Conservation (phyloP, 495 filamentous ascomycete genomes). For the Penicillium longicatenatum region DNA sequence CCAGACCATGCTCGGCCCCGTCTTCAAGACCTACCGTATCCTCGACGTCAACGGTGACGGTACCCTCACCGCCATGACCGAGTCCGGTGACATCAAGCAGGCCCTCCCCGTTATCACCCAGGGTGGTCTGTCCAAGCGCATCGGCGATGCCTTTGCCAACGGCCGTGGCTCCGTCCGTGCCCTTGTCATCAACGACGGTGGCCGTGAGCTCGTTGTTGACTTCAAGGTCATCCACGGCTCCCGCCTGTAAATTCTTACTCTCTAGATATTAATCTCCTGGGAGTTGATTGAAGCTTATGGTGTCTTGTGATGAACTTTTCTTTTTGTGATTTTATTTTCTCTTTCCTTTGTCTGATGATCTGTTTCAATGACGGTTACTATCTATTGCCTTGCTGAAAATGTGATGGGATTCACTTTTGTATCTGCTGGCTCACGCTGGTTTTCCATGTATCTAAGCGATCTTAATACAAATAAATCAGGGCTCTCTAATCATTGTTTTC, state of each 20-base stretch:
- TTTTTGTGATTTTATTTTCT: conserved; percentile 7
- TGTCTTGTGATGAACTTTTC: conserved; percentile 15
- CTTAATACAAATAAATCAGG: conserved; percentile 10
- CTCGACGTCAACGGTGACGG: conserved; percentile 93
- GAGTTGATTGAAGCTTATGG: conserved; percentile 3
- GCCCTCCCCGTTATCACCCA: conserved; percentile 90
- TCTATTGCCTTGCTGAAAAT: conserved; percentile 21
- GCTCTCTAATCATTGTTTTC: conserved; percentile 5
- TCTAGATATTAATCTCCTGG: conserved; percentile 4
- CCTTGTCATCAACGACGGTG: conserved; percentile 93
- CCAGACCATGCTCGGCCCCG: conserved; percentile 98
- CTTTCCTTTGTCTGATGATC: conserved; percentile 34
- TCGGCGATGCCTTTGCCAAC: conserved; percentile 83
- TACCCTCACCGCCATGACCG: conserved; percentile 77
- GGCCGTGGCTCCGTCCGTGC: conserved; percentile 92
- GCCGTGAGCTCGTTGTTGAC: conserved; percentile 94
- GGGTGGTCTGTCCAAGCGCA: conserved; percentile 78
- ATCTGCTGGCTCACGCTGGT: conserved; percentile 3
- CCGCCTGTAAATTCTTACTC: conserved; percentile 54
- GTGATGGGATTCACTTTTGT: conserved; percentile 13
- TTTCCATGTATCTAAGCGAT: conserved; percentile 19
- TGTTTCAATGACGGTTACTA: conserved; percentile 24
- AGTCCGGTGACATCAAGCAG: conserved; percentile 97
- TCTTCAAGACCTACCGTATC: conserved; percentile 99
- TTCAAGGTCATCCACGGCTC: conserved; percentile 94